Base-by-base conservation (phyloP, 768 basidiomycete genomes). In the Mycena galericulata region DNA sequence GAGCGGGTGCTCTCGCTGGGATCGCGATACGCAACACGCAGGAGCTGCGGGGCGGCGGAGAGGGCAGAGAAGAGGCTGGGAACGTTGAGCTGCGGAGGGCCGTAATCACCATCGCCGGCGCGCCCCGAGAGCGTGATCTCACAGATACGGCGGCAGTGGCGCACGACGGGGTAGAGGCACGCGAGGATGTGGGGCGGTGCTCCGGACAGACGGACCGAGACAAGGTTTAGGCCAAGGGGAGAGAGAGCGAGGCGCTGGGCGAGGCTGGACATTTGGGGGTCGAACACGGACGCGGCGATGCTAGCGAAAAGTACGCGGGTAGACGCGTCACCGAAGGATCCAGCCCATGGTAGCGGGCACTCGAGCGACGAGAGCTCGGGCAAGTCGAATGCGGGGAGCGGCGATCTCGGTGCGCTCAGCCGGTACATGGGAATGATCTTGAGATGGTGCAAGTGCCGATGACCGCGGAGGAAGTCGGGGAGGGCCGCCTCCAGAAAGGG, bases 341-440 rank as follows among this genome's bases (percentile, higher is more conserved):
- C 14, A 14, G 14, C 34, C 34, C 34, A 36, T 14, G 8, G 34
- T 6, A 50, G 49, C 12, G 49, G 49, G 10, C n/a, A 50, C 17
- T 50, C 49, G 9, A 50, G 49, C 24, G 49, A 26, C 8, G 49
- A 26, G 29, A 50, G 49, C 49, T 50, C 49, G 11, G 49, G 24
- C 3, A 26, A 26, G 24, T 50, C 24, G 24, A 50, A 50, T 27
- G 27, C 49, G 10, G 49, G 4, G 49, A 27, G 49, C 27, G 24
- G 49, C 24, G 49, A 24, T 29, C 29, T 24, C 11, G 24, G 49
- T 26, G 49, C 29, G 11, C 24, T 50, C 8, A 24, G 49, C 49
- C 49, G 49, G 24, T 50, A 50, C 49, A 50, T 50, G 49, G 49
- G 49, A 14, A 50, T 26, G 27, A 50, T 50, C 49, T 27, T 50